These are phyloP conservation scores for Insectozyma bohioensis DNA, from an alignment of 1,139 yeast genomes.

Conservation along the genomic window DNA sequence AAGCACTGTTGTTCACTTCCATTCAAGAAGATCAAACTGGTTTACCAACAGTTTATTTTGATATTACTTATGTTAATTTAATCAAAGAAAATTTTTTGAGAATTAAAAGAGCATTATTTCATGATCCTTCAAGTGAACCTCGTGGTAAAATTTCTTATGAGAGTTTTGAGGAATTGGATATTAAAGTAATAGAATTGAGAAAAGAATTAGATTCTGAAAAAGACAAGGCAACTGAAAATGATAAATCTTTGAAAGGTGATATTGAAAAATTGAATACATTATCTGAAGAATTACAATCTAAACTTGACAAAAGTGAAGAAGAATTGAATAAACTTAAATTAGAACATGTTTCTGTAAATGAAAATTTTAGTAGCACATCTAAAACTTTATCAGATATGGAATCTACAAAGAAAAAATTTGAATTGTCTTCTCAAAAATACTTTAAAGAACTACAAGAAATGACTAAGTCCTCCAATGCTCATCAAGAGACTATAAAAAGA, in stretches of 20 bases:
- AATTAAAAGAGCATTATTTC: conserved; percentile 68
- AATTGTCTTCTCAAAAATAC: conserved; percentile 27
- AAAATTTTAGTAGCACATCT: conserved; percentile 34
- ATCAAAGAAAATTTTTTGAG: conserved; percentile 71
- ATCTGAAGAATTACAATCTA: conserved; percentile 15
- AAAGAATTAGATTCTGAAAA: conserved; percentile 27
- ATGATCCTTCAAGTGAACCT: conserved; percentile 75
- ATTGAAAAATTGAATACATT: conserved; percentile 21
- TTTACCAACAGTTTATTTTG: conserved; percentile 79
- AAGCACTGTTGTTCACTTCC: conserved; percentile 19
- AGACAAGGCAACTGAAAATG: conserved; percentile 23
- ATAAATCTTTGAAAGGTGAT: conserved; percentile 29
- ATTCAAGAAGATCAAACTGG: conserved; percentile 70
- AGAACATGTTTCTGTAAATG: conserved; percentile 24
- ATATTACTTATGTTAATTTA: conserved; percentile 58
- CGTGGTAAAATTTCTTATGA: conserved; percentile 65
- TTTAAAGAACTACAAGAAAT: conserved; percentile 32
- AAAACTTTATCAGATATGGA: conserved; percentile 34
- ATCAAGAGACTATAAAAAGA: conserved; percentile 25
- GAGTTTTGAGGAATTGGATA: conserved; percentile 63
- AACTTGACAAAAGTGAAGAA: conserved; percentile 8
- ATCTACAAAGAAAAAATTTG: conserved; percentile 31
- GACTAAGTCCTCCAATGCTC: conserved; percentile 21
- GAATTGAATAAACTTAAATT: conserved; percentile 25
- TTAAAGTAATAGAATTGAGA: conserved; percentile 29